Evolutionary conservation across 2,329 filamentous ascomycete species (phyloP), one percentile per base, ranked within the genome.

Genomic region (Knoxdaviesia capensis): DNA sequence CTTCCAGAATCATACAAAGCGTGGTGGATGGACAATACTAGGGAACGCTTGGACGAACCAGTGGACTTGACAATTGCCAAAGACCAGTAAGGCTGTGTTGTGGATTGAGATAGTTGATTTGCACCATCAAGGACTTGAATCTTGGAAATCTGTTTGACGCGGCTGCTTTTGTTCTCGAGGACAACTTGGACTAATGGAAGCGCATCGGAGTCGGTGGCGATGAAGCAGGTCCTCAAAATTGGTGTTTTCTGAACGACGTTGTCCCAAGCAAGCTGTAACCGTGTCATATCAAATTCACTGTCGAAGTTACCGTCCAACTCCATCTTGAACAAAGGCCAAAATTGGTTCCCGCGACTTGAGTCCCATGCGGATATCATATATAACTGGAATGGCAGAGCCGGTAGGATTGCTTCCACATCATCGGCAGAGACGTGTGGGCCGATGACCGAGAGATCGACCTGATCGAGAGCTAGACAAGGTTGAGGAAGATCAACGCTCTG

Each of bases 361-460:
- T 80, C 69, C 82, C 84, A 92, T 37, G 74, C 68, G 10, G 73
- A 75, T 30, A 94, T 62, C 75, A 90, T 84, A 55, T 90, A 87
- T 0, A 73, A 60, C 54, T 94, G 86, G 51, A 85, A 82, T 2
- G 85, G 68, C 4, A 82, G 74, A 3, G 77, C 76, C 1, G 84
- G 84, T 1, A 88, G 55, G 1, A 80, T 48, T 0, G 52, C 52
- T 45, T 80, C 69, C 8, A 82, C 57, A 4, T 68, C 54, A 0
- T 60, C 48, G 1, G 51, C 20, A 0, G 58, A 44, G 1, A 81
- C 53, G 1, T 35, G 40, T 31, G 39, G 34, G 7, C 28, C 20
- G 10, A 34, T 20, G n/a, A 29, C 9, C 5, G 33, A 20, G 20
- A 20, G 20, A 20, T 20, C 20, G 20, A 20, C 20, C 20, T 20